Base-by-base conservation (phyloP, 345 rosid species). In the Theobroma cacao region DNA sequence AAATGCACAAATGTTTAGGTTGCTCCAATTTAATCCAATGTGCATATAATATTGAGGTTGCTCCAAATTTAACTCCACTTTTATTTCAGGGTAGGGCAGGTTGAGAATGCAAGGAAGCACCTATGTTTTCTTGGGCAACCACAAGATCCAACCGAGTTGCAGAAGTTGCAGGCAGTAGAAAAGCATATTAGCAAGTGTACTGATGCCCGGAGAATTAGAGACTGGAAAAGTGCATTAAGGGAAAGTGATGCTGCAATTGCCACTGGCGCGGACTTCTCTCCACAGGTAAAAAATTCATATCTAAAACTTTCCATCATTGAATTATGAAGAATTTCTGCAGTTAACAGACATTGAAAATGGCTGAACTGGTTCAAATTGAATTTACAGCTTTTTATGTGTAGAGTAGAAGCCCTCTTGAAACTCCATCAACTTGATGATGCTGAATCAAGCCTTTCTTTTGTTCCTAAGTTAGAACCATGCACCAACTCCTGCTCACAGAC, bases 331-430 rank as follows among this genome's bases (percentile, higher is more conserved):
- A 38, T 11, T 79, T 52, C 38, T 26, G 31, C 34, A 11, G 63
- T 31, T 34, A 72, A 34, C 36, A 36, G 71, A 31, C 61, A 33
- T 56, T 60, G 61, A 66, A 59, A 70, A 75, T 80, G 75, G 50
- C 83, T 81, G 80, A 82, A 77, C 80, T 77, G 81, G 74, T 83
- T 77, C 75, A 70, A 72, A 77, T 87, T 83, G 81, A 83, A 90
- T 89, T 84, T 88, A 80, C 98, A 97, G 99, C 92, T 97, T 86
- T 82, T 81, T 84, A 87, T 93, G 93, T 97, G 97, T 94, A 94
- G 92, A 92, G 98, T 84, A 53, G 99, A 97, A 89, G 99, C 98
- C 67, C 86, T 85, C 79, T 65, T 94, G 79, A 97, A 97, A 87
- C 98, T 97, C 69, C 86, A 81, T 77, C 89, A 84, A 84, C 88